Base-by-base conservation (phyloP, 371 early-diverging fungal genomes). In the Fennellomyces sp. region DNA sequence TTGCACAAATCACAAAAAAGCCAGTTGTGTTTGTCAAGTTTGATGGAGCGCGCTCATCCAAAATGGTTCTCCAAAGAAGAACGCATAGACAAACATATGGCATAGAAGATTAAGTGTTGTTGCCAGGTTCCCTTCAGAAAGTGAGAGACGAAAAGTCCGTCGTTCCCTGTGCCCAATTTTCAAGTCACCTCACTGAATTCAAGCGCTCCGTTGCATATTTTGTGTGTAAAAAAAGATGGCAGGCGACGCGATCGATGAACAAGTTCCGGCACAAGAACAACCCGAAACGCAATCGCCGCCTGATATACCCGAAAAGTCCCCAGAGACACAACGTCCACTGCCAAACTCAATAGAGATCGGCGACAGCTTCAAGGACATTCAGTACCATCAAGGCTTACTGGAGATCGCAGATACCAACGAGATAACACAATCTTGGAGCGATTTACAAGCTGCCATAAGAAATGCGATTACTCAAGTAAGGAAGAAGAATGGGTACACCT, bases 311-410 rank as follows among this genome's bases (percentile, higher is more conserved):
- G 19, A 29, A 51, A 51, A 15, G 28, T n/a, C 33, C 15, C 12
- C 15, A 30, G 11, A 52, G 11, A 17, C 33, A 49, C 29, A 11
- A 33, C 33, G 52, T 11, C 52, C 52, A 19, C n/a, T 52, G 7
- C 23, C 52, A 15, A 21, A 39, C 55, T 36, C 38, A 23, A 36
- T 54, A 15, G 38, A 56, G 56, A 56, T 60, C 17, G 52, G 38
- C 3, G 39, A 39, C 25, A 56, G 28, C 13, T 42, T 57, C 6
- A 42, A 56, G 12, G 35, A 23, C 36, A 6, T 57, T 1, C 52
- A 63, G 17, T 52, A 41, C 33, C 51, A 47, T 12, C 49, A 39
- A 23, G 27, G 23, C 15, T 8, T 52, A 19, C 36, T 11, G 10
- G 25, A 26, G 8, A 39, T 54, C 2, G 55, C 38, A 33, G 39